Evolutionary conservation across 2,329 filamentous ascomycete species (phyloP), one percentile per base, ranked within the genome.

Genomic region (Colletotrichum aenigma): DNA sequence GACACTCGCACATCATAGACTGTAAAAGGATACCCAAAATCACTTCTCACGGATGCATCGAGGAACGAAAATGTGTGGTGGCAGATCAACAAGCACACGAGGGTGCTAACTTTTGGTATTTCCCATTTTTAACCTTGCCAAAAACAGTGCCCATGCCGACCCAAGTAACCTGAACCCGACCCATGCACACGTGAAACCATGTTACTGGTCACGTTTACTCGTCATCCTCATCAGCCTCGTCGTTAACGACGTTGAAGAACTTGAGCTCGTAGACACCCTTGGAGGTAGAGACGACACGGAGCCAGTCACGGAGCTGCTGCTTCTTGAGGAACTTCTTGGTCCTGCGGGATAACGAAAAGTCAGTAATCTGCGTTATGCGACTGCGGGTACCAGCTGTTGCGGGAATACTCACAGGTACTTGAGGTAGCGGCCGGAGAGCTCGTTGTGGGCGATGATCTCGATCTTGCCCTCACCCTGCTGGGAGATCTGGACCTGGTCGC

Each of bases 301-400:
- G 95, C 97, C 97, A 99, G 92, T 99, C 97, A 91, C 97, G 95
- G 87, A 99, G 95, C 93, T 98, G 96, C 92, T 98, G 95, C 95
- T 99, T 99, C 96, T 99, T 99, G 89, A 99, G 94, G 94, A 98
- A 99, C 93, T 99, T 99, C 95, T 99, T 99, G 88, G 97, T 99
- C 87, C 95, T 98, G 81, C 65, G 77, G 26, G 13, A 52, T 26
- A 18, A 21, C 4, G 24, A 30, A 3, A n/a, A 4, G 71, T 77
- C 32, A 77, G 76, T 16, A 4, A 64, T 38, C 36, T 48, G n/a
- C 18, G 4, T 8, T 26, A 8, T 16, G 10, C 15, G 6, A 28
- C 4, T 48, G 21, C 7, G 32, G 16, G 30, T 15, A 16, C 13
- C 26, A 18, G 56, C 28, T 30, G 1, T 16, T 26, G 26, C 56